Evolutionary conservation across 2,329 filamentous ascomycete species (phyloP).

Genomic region (Aphanocladium album): DNA sequence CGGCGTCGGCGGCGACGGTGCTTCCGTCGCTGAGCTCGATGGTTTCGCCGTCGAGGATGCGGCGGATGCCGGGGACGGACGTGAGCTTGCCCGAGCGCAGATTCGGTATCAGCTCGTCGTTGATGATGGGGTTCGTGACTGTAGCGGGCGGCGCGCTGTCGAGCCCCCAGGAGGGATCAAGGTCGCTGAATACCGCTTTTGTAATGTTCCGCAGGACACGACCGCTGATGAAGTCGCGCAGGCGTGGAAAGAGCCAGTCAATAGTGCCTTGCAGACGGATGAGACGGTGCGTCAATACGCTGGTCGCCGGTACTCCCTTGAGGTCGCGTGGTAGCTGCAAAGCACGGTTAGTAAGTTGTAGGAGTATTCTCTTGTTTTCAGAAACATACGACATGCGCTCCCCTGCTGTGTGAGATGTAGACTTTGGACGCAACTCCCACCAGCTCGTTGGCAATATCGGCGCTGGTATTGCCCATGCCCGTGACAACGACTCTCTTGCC

Average conservation of each 20-base stretch:
- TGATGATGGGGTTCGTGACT: conserved; percentile 22
- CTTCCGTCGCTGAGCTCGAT: conserved; percentile 25
- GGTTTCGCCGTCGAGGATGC: conserved; percentile 20
- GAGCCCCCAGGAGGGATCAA: conserved; percentile 22
- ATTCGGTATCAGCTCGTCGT: conserved; percentile 25
- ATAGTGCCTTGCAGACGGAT: conserved; percentile 1
- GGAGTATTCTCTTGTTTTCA: no score
- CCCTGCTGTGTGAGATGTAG: conserved; percentile 38
- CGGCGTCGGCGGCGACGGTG: conserved; percentile 23
- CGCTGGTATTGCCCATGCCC: conserved; percentile 36
- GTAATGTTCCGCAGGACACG: background rate
- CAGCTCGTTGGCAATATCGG: conserved; percentile 27
- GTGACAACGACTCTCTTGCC: conserved; percentile 39
- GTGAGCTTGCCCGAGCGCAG: conserved; percentile 32
- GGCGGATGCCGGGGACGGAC: conserved; percentile 25
- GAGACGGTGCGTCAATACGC: conserved; percentile 6
- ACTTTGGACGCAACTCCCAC: conserved; percentile 31
- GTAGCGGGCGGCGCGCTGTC: conserved; percentile 21
- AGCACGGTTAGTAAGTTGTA: background rate
- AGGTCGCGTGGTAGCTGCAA: conserved; percentile 2
- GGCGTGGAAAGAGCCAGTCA: conserved; percentile 1
- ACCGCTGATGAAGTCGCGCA: conserved; percentile 7
- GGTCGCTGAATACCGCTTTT: background rate
- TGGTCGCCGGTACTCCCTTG: conserved; percentile 9
- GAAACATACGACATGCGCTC: conserved; percentile 29